Evolutionary conservation across 805 yeast species (phyloP), one percentile per base, ranked within the genome.

Genomic region (baker's yeast (Saccharomyces cerevisiae)): DNA sequence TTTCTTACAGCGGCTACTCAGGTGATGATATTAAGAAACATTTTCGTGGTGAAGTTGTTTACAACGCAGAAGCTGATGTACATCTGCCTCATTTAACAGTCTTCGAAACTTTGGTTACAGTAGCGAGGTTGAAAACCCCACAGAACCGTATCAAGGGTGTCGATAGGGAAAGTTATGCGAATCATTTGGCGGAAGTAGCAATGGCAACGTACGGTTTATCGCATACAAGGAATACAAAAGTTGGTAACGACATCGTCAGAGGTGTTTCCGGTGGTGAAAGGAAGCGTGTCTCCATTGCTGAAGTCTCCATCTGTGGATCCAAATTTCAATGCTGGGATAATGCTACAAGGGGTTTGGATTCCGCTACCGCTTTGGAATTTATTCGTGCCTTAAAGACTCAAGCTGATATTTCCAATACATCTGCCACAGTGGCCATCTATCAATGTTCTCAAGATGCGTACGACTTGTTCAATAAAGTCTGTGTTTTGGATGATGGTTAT

Each of bases 221-320:
- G 24, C 88, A 84, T 62, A 82, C 86, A 11, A 75, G 77, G 58
- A 73, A 82, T 64, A 84, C 89, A 31, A 75, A 80, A 52, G 88
- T 84, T 49, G 89, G 89, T 67, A 78, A 80, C 60, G 87, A 84
- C 57, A 73, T 78, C 46, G 61, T 61, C 47, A 76, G 85, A 64
- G 84, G 86, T 70, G 84, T 82, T 32, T 81, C 89, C 51, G 88
- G 90, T 62, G 89, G 89, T 74, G 89, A 85, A 70, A 76, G 89
- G 59, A 84, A 84, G 70, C 79, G 90, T 71, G 88, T 85, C 6
- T 82, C 89, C 6, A 81, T 85, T 58, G 86, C 87, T 11, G 91
- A 85, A 68, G 84, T 84, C 1, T 62, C 76, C 14, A 61, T 74
- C 29, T 66, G 75, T 51, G 82, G 81, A 57, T 78, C 84, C 30